Base-by-base conservation (phyloP, 805 yeast genomes). In the Cyberlindnera mrakii region DNA sequence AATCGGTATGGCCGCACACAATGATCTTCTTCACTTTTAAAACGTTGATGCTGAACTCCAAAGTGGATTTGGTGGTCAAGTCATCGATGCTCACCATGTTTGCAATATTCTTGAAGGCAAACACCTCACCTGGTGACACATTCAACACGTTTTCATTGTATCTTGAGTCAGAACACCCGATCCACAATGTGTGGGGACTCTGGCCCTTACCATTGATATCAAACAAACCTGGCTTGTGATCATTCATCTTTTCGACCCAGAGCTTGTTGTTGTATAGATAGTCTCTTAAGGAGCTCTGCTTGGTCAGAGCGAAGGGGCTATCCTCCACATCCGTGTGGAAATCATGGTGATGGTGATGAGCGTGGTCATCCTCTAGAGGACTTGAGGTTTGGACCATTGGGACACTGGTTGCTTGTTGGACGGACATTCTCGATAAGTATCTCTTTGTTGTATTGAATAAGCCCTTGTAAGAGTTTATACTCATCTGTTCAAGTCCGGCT, bases 161-260 rank as follows among this genome's bases (percentile, higher is more conserved):
- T 54, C 98, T 78, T 3, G 96, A 86, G 62, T 90, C 98, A 3
- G 95, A 82, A 60, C 98, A 90, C 4, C 96, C 96, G 47, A 90
- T 83, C 90, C 96, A 89, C 39, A 91, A 66, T 4, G 96, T 87
- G 64, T 87, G 93, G 16, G 98, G 98, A n/a, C 77, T 60, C 65
- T 89, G 97, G 40, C 96, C 96, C 55, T 77, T 69, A 2, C 81
- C 90, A 54, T 87, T 86, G 7, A 43, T 37, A 17, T 55, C 56
- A 33, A 62, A 57, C 3, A 60, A 39, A 5, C 35, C 43, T 10
- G 61, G 61, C 34, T 55, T 49, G 19, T 42, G 42, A 5, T 49
- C 53, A 27, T 56, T 50, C 63, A 53, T 53, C 45, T 49, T 64
- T 37, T 75, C 77, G 23, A 71, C 74, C 45, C 63, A 72, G 19